Evolutionary conservation across 257 asterid genomes (phyloP).

Genomic region (Anisodus tanguticus): DNA sequence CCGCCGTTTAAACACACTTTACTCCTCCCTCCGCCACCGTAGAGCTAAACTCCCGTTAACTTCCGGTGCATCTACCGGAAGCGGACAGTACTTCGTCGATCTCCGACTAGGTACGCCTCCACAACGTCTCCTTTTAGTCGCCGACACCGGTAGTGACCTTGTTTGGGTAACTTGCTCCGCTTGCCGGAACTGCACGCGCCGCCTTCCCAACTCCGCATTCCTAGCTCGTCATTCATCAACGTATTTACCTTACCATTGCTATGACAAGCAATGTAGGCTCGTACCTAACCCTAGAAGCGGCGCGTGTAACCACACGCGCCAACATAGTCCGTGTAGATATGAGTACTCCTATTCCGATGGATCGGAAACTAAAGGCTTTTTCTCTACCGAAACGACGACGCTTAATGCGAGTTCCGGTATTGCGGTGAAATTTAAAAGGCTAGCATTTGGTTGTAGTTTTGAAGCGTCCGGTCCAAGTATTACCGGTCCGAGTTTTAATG

Average conservation of each 20-base stretch:
- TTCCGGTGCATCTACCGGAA: constrained; percentile 78
- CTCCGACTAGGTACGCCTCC: constrained; percentile 83
- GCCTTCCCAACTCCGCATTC: constrained; percentile 56
- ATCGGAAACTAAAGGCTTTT: constrained; percentile 69
- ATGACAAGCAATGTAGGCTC: constrained; percentile 53
- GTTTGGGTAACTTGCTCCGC: constrained; percentile 88
- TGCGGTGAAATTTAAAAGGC: constrained; percentile 37
- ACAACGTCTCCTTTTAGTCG: constrained; percentile 64
- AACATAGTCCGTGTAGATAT: constrained; percentile 78
- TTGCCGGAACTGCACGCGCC: constrained; percentile 57
- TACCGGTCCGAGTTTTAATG: constrained; percentile 65
- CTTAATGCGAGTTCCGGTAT: constrained; percentile 59
- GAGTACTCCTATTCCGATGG: constrained; percentile 75
- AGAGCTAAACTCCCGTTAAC: constrained; percentile 57
- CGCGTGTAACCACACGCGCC: constrained; percentile 70
- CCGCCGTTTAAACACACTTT: constrained; percentile 61
- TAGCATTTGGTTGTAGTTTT: constrained; percentile 75
- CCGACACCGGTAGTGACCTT: constrained; percentile 94
- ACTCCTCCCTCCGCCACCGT: constrained; percentile 32
- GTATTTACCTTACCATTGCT: constrained; percentile 72
- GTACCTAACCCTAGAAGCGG: constrained; percentile 56
- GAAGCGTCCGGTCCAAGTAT: constrained; percentile 68
- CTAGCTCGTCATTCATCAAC: constrained; percentile 72
- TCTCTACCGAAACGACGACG: constrained; percentile 69
- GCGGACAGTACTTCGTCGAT: constrained; percentile 83